Conservation (phyloP, 768 basidiomycete species). For the Multifurca ochricompacta region DNA sequence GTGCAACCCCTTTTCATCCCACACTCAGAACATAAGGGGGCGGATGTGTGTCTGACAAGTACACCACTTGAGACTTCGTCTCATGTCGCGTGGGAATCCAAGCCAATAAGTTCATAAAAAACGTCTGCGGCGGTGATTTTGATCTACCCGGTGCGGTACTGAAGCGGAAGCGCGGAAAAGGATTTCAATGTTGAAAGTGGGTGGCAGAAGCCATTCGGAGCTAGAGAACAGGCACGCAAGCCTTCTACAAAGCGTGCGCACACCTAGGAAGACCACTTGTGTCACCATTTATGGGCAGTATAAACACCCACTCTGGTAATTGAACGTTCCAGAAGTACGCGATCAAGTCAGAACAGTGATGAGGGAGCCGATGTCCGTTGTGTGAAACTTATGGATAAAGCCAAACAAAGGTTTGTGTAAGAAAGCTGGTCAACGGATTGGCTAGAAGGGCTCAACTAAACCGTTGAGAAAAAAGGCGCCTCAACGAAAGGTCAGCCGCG, state of each 20-base stretch:
- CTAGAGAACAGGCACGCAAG: too few species aligned
- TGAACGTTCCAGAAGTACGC: background rate
- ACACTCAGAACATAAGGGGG: too few species aligned
- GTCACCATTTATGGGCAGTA: too few species aligned
- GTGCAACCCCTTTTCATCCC: too few species aligned
- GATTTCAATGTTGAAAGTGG: too few species aligned
- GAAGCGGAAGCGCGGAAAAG: background rate
- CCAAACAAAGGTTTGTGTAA: background rate
- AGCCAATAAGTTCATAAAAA: background rate
- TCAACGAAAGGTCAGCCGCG: background rate
- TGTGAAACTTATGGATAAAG: background rate
- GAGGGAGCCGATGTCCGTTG: background rate
- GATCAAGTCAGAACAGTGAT: background rate
- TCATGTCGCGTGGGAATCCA: background rate
- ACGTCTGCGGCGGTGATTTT: background rate
- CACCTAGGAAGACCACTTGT: too few species aligned
- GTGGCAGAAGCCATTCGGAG: too few species aligned
- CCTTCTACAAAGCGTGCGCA: too few species aligned
- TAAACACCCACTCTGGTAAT: too few species aligned
- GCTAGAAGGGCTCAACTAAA: background rate
- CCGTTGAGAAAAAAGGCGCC: background rate
- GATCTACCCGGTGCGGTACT: background rate
- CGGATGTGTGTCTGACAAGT: too few species aligned
- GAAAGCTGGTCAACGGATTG: background rate
- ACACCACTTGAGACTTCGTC: background rate